These are phyloP conservation scores for Musa beccarii DNA, from an alignment of 176 grass and related monocot species.

Conservation along the genomic window DNA sequence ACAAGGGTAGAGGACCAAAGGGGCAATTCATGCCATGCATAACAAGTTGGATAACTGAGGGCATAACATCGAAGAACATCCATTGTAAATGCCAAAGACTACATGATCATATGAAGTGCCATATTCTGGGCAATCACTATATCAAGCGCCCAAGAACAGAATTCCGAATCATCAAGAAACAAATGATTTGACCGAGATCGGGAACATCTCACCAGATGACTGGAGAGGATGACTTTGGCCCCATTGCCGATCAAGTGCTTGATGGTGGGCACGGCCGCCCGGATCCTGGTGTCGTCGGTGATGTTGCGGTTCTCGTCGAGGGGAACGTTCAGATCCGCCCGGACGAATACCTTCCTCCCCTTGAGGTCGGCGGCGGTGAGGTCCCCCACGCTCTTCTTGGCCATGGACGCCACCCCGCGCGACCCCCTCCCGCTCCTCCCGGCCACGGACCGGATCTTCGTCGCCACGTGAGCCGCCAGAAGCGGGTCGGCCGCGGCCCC, in stretches of 20 bases:
- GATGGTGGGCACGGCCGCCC: slow-evolving; percentile 63
- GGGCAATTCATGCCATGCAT: no score
- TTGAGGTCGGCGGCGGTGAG: slow-evolving; percentile 48
- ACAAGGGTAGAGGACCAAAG: no score
- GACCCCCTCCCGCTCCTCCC: slow-evolving; percentile 20
- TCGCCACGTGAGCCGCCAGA: slow-evolving; percentile 37
- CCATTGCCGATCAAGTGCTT: slow-evolving; percentile 41
- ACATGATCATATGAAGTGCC: not conserved
- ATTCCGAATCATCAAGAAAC: not conserved
- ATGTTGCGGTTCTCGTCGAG: slow-evolving; percentile 57
- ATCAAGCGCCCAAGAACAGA: not conserved
- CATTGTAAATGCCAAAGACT: no score
- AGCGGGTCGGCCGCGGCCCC: slow-evolving; percentile 21
- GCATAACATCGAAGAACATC: no score
- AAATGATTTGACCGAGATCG: not conserved
- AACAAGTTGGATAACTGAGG: no score
- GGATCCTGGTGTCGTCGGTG: slow-evolving; percentile 59
- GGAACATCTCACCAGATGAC: slow-evolving; percentile 40
- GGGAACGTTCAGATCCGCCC: slow-evolving; percentile 61
- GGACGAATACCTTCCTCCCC: slow-evolving; percentile 53
- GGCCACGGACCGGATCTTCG: slow-evolving; percentile 30
- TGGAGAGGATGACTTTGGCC: slow-evolving; percentile 64
- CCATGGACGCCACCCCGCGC: slow-evolving; percentile 37
- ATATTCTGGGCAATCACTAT: not conserved
- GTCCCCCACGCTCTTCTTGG: slow-evolving; percentile 59